Conservation (phyloP, 1,284 basidiomycete genomes). For the Puccinia sorghi region DNA sequence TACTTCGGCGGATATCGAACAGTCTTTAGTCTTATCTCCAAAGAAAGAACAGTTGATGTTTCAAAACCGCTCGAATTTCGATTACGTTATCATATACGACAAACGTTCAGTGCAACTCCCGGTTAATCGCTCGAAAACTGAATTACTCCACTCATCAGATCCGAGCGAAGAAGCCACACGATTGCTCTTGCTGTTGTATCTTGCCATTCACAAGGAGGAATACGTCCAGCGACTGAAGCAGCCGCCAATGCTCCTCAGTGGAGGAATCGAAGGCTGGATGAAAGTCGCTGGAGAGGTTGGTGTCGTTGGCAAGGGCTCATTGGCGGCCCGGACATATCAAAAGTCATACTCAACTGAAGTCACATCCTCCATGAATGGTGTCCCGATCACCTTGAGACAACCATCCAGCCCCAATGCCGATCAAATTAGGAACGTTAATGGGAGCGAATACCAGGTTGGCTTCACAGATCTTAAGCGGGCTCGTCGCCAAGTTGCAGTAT, state of each 20-base stretch:
- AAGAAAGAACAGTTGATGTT: constrained; percentile 72
- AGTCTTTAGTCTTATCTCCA: constrained; percentile 72
- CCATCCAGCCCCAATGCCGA: constrained; percentile 5
- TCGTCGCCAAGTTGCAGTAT: constrained; percentile 39
- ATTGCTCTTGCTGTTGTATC: constrained; percentile 67
- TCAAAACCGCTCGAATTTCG: constrained; percentile 77
- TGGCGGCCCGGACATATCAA: constrained; percentile 50
- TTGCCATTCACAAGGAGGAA: constrained; percentile 71
- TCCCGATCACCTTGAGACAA: constrained; percentile 32
- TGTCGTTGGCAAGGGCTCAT: constrained; percentile 59
- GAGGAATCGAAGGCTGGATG: constrained; percentile 82
- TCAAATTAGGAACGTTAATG: not conserved
- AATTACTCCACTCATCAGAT: constrained; percentile 46
- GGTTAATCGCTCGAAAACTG: constrained; percentile 32
- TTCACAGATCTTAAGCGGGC: constrained; percentile 38
- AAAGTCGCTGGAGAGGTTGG: constrained; percentile 66
- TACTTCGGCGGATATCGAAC: constrained; percentile 70
- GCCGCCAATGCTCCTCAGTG: constrained; percentile 78
- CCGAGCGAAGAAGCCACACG: constrained; percentile 57
- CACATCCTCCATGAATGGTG: constrained; percentile 40
- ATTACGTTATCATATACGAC: constrained; percentile 88
- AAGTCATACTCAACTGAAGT: constrained; percentile 7
- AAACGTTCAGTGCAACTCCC: constrained; percentile 66
- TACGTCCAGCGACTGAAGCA: constrained; percentile 73
- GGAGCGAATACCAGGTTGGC: constrained; percentile 12